phyloP scores from a whole-genome alignment of 768 basidiomycete genomes.

The Floccularia luteovirens region DNA sequence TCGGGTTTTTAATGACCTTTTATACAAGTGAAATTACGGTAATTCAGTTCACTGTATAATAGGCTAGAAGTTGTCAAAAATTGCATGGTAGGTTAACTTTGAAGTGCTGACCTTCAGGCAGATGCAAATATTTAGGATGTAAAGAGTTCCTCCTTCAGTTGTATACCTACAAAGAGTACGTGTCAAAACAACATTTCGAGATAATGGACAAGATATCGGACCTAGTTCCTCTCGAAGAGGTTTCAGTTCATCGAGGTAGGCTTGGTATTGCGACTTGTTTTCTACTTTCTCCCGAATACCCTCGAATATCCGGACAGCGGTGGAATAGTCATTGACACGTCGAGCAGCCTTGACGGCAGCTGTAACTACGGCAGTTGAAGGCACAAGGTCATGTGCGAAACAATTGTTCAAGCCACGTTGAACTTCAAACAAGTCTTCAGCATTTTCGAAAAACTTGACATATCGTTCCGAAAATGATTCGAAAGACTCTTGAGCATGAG shows the following conservation, averaged over 20 bases:
- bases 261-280: constrained; percentile 91
- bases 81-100: too few species aligned
- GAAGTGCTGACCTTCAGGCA: too few species aligned
- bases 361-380: constrained; percentile 76
- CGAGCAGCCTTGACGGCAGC: constrained; percentile 83
- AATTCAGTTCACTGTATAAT: too few species aligned
- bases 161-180: constrained; percentile 22
- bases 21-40: too few species aligned
- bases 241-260: constrained; percentile 88
- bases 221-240: constrained; percentile 88
- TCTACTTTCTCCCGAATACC: constrained; percentile 97
- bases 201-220: constrained; percentile 26
- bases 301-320: constrained; percentile 94
- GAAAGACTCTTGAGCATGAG: constrained; percentile 85
- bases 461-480: constrained; percentile 94
- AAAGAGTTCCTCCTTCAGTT: constrained; percentile 38
- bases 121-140: constrained; percentile 22
- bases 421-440: constrained; percentile 96
- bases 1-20: too few species aligned
- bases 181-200: neutral
- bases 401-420: constrained; percentile 99
- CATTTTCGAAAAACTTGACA: constrained; percentile 86
- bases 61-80: too few species aligned
- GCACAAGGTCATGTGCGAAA: constrained; percentile 97
- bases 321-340: constrained; percentile 94